Conservation (phyloP, 352 stramenopile genomes). For the Pythium rishiriense region DNA sequence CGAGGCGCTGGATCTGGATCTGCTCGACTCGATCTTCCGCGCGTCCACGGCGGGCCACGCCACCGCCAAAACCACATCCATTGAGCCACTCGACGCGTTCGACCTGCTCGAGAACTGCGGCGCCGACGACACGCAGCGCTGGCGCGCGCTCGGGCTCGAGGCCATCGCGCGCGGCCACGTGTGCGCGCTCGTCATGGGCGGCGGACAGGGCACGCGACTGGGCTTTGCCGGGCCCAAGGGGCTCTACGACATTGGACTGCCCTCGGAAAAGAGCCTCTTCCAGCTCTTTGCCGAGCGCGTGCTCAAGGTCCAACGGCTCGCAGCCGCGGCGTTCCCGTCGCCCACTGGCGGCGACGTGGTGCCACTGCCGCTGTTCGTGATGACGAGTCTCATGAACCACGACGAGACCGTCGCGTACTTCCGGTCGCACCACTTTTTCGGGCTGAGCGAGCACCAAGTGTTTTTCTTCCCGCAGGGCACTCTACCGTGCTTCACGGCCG, state of each 20-base stretch:
- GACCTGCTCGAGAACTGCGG: slow-evolving; percentile 58
- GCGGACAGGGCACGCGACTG: slow-evolving; percentile 96
- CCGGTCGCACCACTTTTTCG: slow-evolving; percentile 89
- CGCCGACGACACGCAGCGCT: slow-evolving; percentile 43
- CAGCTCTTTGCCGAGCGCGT: slow-evolving; percentile 94
- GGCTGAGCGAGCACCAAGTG: slow-evolving; percentile 84
- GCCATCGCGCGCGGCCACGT: slow-evolving; percentile 89
- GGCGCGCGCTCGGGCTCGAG: slow-evolving; percentile 57
- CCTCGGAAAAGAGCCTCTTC: slow-evolving; percentile 93
- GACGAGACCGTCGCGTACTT: slow-evolving; percentile 93
- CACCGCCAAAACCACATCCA: slow-evolving; percentile 24
- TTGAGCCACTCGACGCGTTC: slow-evolving; percentile 70
- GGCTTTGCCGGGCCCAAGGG: slow-evolving; percentile 96
- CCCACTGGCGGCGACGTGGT: background rate
- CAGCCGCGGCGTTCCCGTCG: slow-evolving; percentile 10
- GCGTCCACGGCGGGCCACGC: slow-evolving; percentile 28
- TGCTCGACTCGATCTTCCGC: slow-evolving; percentile 63
- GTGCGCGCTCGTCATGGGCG: slow-evolving; percentile 92
- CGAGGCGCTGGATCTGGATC: slow-evolving; percentile 64
- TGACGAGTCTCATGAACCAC: slow-evolving; percentile 98
- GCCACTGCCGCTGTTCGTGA: slow-evolving; percentile 91
- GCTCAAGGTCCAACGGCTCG: slow-evolving; percentile 52
- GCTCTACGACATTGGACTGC: slow-evolving; percentile 92
- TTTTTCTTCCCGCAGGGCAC: slow-evolving; percentile 97
- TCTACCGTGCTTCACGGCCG: slow-evolving; percentile 92